Evolutionary conservation across 768 basidiomycete species (phyloP).

Genomic region (Lactarius deliciosus): DNA sequence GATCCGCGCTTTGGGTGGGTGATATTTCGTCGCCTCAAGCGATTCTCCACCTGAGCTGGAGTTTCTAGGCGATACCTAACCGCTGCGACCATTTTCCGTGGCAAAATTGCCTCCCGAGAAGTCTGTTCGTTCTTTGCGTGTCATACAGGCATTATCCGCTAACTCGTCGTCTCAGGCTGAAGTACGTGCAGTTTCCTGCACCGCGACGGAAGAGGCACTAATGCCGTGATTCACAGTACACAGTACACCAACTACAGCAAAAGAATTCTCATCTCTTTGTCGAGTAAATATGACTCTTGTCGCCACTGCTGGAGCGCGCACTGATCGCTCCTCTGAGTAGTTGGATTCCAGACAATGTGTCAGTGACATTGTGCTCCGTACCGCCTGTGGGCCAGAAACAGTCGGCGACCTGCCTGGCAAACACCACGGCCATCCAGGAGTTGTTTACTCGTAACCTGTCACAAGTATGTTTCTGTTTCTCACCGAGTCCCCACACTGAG

Average conservation of each 20-base stretch:
- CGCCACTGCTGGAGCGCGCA: not conserved
- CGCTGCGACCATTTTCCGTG: slow-evolving; percentile 85
- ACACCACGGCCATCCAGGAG: slow-evolving; percentile 85
- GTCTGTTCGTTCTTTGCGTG: slow-evolving; percentile 45
- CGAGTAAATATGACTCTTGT: slow-evolving; percentile 51
- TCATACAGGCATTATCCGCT: slow-evolving; percentile 35
- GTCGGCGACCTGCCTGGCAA: slow-evolving; percentile 70
- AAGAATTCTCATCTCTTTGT: slow-evolving; percentile 77
- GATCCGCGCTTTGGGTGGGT: slow-evolving; percentile 75
- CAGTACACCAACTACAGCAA: slow-evolving; percentile 69
- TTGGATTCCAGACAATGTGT: slow-evolving; percentile 92
- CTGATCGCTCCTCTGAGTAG: slow-evolving; percentile 37
- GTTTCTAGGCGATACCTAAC: slow-evolving; percentile 73
- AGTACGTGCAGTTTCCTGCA: slow-evolving; percentile 30
- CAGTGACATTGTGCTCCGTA: slow-evolving; percentile 77
- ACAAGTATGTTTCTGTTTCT: slow-evolving; percentile 42
- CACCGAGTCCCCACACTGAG: not conserved
- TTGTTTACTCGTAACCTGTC: slow-evolving; percentile 72
- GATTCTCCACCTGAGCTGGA: slow-evolving; percentile 6
- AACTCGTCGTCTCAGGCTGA: slow-evolving; percentile 32
- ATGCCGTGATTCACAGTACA: slow-evolving; percentile 45
- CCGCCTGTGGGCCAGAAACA: slow-evolving; percentile 78
- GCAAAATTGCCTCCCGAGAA: slow-evolving; percentile 76
- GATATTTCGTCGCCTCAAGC: slow-evolving; percentile 6
- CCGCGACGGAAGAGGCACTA: slow-evolving; percentile 17